Base-by-base conservation (phyloP, 176 grass and related monocot species). In the Zizania latifolia region DNA sequence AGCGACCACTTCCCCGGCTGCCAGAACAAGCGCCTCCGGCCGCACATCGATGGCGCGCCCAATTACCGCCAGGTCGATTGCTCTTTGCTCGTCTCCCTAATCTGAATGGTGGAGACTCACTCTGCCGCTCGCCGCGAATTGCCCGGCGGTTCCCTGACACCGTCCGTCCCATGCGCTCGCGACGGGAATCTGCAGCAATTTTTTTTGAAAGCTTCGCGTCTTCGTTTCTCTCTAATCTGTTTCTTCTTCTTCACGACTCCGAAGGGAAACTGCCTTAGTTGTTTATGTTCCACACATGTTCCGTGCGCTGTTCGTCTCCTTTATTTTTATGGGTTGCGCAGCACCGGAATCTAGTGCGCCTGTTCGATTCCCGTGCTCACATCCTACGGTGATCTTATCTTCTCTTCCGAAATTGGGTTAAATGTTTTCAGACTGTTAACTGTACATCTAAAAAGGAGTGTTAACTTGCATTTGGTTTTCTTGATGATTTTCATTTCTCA, bases 1-100 rank as follows among this genome's bases (percentile, higher is more conserved):
- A 94, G 91, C 78, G 95, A 99, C 67, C 95, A 99, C 83, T 99
- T 99, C 62, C 95, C 95, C 22, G 91, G 95, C 0, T 99, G 95
- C 78, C 95, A 94, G 86, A 99, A 99, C 86, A 99, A 94, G 86
- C 82, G 91, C 19, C 84, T 99, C 54, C 38, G 68, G 8, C 89
- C 95, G 74, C 91, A 99, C 75, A 99, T 99, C 75, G 95, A 99
- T 41, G 95, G 95, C 44, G 95, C 95, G 60, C 95, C 95, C 67
- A 99, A 99, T 82, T 99, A 94, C 48, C 80, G 95, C 28, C 91
- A 99, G 95, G 95, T 98, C 8, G 1, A 37, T 23, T 1, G 3
- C 40, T 8, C 0, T 15, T 48, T 48, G 16, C 44, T 17, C 15
- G 15, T 46, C 15, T 6, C 22, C 48, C n/a, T 22, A 29, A 33